These are phyloP conservation scores for Alternaria novae-zelandiae DNA, from an alignment of 2,329 filamentous ascomycete species.

Conservation along the genomic window DNA sequence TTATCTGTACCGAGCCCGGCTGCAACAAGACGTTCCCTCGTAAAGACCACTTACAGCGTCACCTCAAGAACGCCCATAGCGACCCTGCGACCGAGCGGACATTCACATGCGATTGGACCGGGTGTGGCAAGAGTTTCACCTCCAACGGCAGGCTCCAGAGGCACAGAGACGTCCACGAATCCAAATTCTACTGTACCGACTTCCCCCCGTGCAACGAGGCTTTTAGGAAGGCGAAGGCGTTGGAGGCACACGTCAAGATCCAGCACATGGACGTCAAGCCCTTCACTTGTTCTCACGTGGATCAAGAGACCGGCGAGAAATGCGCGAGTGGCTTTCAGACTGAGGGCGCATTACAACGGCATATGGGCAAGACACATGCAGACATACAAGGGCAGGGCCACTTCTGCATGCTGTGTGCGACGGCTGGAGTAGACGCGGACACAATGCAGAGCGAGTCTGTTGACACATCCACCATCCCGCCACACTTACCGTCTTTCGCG, in stretches of 20 bases:
- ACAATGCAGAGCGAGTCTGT: conserved; percentile 35
- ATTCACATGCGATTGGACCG: conserved; percentile 73
- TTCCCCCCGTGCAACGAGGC: conserved; percentile 74
- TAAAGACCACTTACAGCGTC: conserved; percentile 83
- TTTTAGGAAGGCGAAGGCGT: conserved; percentile 86
- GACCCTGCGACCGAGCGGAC: conserved; percentile 62
- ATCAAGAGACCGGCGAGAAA: conserved; percentile 57
- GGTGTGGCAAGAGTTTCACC: conserved; percentile 80
- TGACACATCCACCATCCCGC: neutral
- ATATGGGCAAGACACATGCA: conserved; percentile 73
- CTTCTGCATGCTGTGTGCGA: conserved; percentile 76
- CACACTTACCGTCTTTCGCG: conserved; percentile 60
- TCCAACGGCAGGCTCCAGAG: conserved; percentile 78
- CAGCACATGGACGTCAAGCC: conserved; percentile 76
- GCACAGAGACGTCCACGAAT: conserved; percentile 79
- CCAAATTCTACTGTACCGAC: conserved; percentile 75
- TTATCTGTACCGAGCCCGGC: conserved; percentile 69
- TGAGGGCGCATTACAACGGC: conserved; percentile 71
- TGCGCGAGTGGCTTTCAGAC: conserved; percentile 78
- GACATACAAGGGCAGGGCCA: conserved; percentile 63
- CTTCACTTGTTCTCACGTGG: conserved; percentile 71
- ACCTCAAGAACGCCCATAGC: conserved; percentile 82
- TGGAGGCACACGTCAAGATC: conserved; percentile 80
- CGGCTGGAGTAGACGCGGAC: conserved; percentile 38
- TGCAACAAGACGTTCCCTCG: conserved; percentile 88